phyloP scores from a whole-genome alignment of 331 rosid genomes.

The Pyrus hybrid region DNA sequence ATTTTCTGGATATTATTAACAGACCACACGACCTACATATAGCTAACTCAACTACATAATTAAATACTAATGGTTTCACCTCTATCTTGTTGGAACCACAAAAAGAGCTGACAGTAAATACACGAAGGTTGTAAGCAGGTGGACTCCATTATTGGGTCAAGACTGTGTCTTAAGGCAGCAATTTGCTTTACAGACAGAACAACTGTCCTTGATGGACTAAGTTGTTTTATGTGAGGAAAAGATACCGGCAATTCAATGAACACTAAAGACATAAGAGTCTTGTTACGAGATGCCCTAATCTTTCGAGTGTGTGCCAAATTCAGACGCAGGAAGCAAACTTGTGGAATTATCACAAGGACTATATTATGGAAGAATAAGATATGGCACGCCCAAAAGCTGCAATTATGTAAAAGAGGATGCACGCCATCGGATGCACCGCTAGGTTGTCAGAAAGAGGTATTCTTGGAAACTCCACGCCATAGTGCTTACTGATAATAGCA shows the following conservation, averaged over 20 bases:
- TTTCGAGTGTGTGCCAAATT: conserved; percentile 4
- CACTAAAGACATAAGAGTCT: neutral
- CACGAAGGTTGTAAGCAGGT: neutral
- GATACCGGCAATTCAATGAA: neutral
- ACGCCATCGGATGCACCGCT: neutral
- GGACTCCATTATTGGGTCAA: neutral
- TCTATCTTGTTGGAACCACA: neutral
- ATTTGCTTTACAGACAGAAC: neutral
- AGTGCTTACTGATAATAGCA: neutral
- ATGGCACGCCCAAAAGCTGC: neutral
- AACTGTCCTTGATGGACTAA: neutral
- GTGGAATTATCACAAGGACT: neutral
- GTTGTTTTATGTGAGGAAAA: conserved; percentile 1
- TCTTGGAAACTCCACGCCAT: neutral
- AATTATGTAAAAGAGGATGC: neutral
- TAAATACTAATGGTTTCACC: neutral
- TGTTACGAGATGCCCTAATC: neutral
- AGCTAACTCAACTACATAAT: neutral
- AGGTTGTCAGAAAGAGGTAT: neutral
- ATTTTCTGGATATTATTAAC: neutral
- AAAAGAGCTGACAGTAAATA: neutral
- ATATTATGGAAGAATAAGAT: neutral
- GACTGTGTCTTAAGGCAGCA: neutral
- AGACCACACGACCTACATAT: neutral
- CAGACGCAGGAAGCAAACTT: neutral